phyloP scores from a whole-genome alignment of 352 stramenopile genomes.

The Phytophthora colocasiae region DNA sequence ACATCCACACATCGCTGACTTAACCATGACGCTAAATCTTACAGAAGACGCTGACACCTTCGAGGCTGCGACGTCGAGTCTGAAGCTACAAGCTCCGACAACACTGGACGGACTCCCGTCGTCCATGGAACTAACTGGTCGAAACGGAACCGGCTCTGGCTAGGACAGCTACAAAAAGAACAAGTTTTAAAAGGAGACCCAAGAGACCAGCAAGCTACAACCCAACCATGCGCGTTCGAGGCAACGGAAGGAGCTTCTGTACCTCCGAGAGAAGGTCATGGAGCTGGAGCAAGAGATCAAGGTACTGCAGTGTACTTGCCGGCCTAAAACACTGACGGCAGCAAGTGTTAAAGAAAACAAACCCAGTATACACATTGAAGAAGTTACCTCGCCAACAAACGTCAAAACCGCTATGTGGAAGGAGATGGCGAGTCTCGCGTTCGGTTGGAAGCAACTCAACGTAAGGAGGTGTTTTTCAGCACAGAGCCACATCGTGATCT shows the following conservation, averaged over 20 bases:
- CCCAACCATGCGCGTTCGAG: constrained; percentile 45
- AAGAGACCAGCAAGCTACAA: constrained; percentile 46
- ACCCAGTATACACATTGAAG: background rate
- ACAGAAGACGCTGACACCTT: too few species aligned
- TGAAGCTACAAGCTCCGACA: too few species aligned
- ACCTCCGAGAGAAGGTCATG: constrained; percentile 46
- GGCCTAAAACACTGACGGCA: background rate
- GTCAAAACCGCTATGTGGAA: constrained; percentile 42
- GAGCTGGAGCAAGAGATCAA: constrained; percentile 50
- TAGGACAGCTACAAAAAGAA: background rate
- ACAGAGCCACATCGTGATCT: too few species aligned
- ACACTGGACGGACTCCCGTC: constrained; percentile 21
- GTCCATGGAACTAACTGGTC: constrained; percentile 13
- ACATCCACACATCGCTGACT: background rate
- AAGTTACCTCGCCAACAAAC: background rate
- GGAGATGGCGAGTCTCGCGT: constrained; percentile 46
- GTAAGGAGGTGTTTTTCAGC: too few species aligned
- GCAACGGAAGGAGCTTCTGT: constrained; percentile 48
- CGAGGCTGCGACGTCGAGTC: too few species aligned
- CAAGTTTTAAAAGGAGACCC: constrained; percentile 4
- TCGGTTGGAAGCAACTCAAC: too few species aligned
- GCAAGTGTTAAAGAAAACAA: background rate
- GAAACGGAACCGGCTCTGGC: background rate
- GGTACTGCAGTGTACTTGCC: constrained; percentile 29
- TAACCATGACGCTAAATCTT: background rate